Base-by-base conservation (phyloP, 768 basidiomycete species). In the Clitopilus passeckerianus region DNA sequence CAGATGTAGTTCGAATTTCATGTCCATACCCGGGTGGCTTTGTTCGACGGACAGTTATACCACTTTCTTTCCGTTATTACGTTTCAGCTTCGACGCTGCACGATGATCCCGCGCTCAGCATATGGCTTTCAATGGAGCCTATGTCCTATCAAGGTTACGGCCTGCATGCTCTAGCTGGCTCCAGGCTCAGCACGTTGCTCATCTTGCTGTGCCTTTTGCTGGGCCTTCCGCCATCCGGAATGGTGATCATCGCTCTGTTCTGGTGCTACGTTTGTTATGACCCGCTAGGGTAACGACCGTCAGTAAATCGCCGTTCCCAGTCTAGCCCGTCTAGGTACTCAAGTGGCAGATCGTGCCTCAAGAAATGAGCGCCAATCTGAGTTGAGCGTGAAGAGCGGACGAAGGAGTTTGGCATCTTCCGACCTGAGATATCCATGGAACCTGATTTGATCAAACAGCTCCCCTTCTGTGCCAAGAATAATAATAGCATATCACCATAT, bases 391-490 rank as follows among this genome's bases (percentile, higher is more conserved):
- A 9, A 50, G 20, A 9, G 46, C 46, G 46, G 46, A 23, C 46
- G 46, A 50, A 61, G 65, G 65, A 57, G 61, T 16, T 61, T 62
- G 53, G 52, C 44, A 61, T 56, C 54, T 46, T 58, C 63, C 65
- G 61, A 63, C 56, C 18, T 34, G 37, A 41, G 37, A 41, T n/a
- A n/a, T 41, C 37, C 37, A 41, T 54, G 12, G 50, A 43, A 43
- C 50, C 24, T 50, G 34, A 37, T 41, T 53, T 59, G 54, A 59
- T 61, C 60, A 54, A 58, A 59, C 53, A 53, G 37, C 33, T 34
- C 46, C n/a, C 41, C 34, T n/a, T 22, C 30, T 46, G 7, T 24
- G 46, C 54, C 54, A 54, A 58, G 56, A 57, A 46, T 58, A 64
- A 60, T 56, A 35, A 43, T 15, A 9, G 55, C 23, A 53, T 27